Conservation (phyloP, 345 rosid genomes). For the Laguncularia racemosa region DNA sequence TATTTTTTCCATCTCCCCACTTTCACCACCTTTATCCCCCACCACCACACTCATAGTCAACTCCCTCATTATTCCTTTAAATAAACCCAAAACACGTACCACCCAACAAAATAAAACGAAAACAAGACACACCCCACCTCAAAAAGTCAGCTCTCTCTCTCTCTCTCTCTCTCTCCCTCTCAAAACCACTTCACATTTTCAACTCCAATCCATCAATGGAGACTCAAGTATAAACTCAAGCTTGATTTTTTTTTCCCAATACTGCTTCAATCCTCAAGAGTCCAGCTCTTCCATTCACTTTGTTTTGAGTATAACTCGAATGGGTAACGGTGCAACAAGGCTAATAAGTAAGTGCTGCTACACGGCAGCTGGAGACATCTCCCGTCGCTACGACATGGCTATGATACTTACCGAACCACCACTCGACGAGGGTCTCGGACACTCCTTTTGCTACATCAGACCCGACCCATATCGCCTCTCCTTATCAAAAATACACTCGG, state of each 20-base stretch:
- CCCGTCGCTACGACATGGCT: slow-evolving; percentile 48
- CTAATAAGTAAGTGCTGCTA: slow-evolving; percentile 49
- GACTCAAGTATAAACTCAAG: too few species aligned
- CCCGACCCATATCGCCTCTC: slow-evolving; percentile 41
- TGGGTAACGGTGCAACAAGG: slow-evolving; percentile 69
- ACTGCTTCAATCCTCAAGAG: too few species aligned
- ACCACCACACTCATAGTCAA: slow-evolving; percentile 16
- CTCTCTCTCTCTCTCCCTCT: slow-evolving; percentile 2
- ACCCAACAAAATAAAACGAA: slow-evolving; percentile 2
- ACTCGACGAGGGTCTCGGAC: slow-evolving; percentile 56
- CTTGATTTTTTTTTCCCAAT: too few species aligned
- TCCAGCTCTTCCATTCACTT: too few species aligned
- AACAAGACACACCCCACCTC: neutral
- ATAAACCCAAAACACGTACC: too few species aligned
- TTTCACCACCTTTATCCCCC: slow-evolving; percentile 2
- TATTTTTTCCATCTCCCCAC: neutral
- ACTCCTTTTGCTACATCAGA: slow-evolving; percentile 76
- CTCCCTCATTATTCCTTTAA: slow-evolving; percentile 12
- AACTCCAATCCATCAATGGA: too few species aligned
- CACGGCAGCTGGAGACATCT: slow-evolving; percentile 35
- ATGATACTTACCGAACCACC: slow-evolving; percentile 23
- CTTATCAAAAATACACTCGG: slow-evolving; percentile 43
- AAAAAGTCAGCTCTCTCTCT: slow-evolving; percentile 32
- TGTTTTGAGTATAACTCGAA: slow-evolving; percentile 5
- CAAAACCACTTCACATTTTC: too few species aligned